Evolutionary conservation across 371 early-diverging fungal species (phyloP).

Genomic region (Saksenaea oblongispora): DNA sequence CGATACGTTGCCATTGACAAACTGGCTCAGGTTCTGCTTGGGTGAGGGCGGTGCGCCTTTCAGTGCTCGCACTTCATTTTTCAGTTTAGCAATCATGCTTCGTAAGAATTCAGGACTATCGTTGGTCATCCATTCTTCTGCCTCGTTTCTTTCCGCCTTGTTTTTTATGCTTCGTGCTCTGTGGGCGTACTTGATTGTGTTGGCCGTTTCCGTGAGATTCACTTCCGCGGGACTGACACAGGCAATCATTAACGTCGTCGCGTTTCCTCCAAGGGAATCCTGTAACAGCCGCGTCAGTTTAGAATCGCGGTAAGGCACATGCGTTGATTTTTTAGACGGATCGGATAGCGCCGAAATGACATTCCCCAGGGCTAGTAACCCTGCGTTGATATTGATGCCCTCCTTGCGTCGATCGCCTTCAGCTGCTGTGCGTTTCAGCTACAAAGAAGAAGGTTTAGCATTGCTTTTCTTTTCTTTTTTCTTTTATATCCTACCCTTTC

Average conservation of each 20-base stretch:
- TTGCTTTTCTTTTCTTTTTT: background rate
- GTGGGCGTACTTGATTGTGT: conserved; percentile 92
- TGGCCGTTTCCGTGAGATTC: conserved; percentile 87
- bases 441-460: background rate
- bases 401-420: conserved; percentile 95
- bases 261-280: conserved; percentile 94
- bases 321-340: conserved; percentile 53
- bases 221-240: conserved; percentile 84
- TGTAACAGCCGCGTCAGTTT: conserved; percentile 97
- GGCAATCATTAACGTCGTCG: conserved; percentile 91
- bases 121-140: conserved; percentile 62
- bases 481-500: conserved; percentile 65
- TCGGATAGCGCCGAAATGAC: conserved; percentile 97
- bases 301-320: conserved; percentile 97
- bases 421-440: conserved; percentile 90
- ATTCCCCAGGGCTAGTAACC: conserved; percentile 98
- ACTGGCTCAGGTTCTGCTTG: conserved; percentile 10
- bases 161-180: conserved; percentile 89
- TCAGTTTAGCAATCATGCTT: conserved; percentile 57
- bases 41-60: conserved; percentile 18
- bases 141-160: conserved; percentile 71
- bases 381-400: conserved; percentile 98
- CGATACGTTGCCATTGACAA: conserved; percentile 14
- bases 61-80: conserved; percentile 49
- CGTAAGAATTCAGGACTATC: conserved; percentile 62